Evolutionary conservation across 192 early-diverging fungal species (phyloP), one percentile per base, ranked within the genome.

Genomic region (Coemansia sp.): DNA sequence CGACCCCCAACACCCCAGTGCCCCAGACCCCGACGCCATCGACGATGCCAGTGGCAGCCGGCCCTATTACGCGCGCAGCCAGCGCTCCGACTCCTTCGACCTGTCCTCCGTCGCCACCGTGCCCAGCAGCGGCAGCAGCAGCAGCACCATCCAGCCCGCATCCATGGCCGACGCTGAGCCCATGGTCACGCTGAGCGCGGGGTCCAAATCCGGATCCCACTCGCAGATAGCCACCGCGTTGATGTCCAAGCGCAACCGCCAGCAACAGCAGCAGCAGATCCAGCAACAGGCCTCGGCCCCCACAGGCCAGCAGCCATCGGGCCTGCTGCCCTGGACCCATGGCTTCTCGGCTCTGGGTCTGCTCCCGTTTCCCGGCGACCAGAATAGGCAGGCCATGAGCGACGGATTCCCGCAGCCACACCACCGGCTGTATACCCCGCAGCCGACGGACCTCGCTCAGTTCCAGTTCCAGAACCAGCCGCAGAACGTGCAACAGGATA

Each of bases 151-250:
- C 6, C 62, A 63, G 42, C 62, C 16, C 19, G 16, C 53, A 0
- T 40, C 66, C 2, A 34, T 42, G 39, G 7, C 54, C 6, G 19
- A 37, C 4, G 53, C 11, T 0, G 59, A 60, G 0, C 14, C 54
- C 16, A 24, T 19, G 48, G 33, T 39, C 16, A 66, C 54, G 9
- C 3, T 65, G 29, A 60, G 59, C 17, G 45, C 57, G 1, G 39
- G 62, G 33, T 33, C 65, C 9, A 76, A 69, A 31, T 60, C 79
- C 1, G 72, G 75, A 4, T n/a, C 63, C 17, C 71, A 82, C 17
- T 73, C 79, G 63, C 79, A 82, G 62, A 74, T 77, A 63, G 80
- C 80, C 4, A 60, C 75, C 0, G 68, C 79, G 0, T 11, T 82
- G 44, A 70, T 82, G 67, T 63, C 67, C 9, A 75, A 66, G 56